A percentile compares a stretch with the other conserved stretches of the same genome.
Conservation (phyloP, 2,329 filamentous ascomycete species). For the Xylariaceae sp. region DNA sequence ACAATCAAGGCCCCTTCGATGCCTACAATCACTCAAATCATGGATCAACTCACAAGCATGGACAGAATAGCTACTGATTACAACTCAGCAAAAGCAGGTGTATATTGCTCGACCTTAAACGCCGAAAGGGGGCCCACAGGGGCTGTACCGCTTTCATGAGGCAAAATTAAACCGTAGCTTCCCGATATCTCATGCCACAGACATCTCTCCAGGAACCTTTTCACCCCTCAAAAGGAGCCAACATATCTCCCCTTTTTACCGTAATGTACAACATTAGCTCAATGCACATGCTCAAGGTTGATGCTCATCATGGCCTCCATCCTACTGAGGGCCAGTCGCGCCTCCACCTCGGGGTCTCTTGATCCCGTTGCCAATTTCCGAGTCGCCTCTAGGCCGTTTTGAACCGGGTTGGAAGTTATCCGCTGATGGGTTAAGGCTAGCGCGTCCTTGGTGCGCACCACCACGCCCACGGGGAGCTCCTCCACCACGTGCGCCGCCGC, state of each 20-base stretch:
- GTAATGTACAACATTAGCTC: slow-evolving; percentile 13
- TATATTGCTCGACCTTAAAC: slow-evolving; percentile 18
- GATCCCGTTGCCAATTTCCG: slow-evolving; percentile 34
- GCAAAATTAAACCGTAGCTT: background rate
- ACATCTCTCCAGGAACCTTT: background rate
- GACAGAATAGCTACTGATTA: background rate
- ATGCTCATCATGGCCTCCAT: too few relatives aligned
- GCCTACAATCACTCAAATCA: too few relatives aligned
- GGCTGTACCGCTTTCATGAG: slow-evolving; percentile 1
- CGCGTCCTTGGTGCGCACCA: slow-evolving; percentile 31
- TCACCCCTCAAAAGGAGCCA: slow-evolving; percentile 4
- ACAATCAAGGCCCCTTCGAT: too few relatives aligned
- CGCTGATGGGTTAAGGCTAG: slow-evolving; percentile 44
- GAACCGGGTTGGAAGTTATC: slow-evolving; percentile 51
- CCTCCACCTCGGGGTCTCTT: slow-evolving; percentile 36
- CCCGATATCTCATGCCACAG: background rate
- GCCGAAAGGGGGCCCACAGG: slow-evolving; percentile 2
- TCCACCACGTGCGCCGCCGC: slow-evolving; percentile 31
- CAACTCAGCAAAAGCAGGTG: background rate
- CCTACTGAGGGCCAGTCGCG: slow-evolving; percentile 18
- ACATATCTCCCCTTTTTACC: background rate
- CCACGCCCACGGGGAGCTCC: slow-evolving; percentile 37
- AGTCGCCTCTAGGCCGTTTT: slow-evolving; percentile 51
- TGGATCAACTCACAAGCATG: too few relatives aligned
- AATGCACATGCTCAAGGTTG: slow-evolving; percentile 1